Conservation (phyloP, 1,139 yeast species). For the Taphrina betulina region DNA sequence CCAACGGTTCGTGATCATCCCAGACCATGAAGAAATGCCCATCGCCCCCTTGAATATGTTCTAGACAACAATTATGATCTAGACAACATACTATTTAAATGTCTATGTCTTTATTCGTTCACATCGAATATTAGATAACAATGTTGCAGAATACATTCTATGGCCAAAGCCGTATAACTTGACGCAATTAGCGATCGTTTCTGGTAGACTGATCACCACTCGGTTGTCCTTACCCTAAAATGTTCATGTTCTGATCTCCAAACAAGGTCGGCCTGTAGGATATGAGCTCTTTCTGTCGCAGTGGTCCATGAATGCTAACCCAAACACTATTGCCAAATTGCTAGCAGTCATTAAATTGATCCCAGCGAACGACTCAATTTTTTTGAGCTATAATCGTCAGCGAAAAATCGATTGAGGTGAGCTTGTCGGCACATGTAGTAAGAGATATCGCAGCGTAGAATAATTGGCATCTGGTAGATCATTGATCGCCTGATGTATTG, state of each 20-base stretch:
- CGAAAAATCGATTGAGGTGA: background rate
- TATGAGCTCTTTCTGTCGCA: too few relatives aligned
- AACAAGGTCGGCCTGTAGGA: constrained; percentile 2
- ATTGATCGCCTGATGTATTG: constrained; percentile 81
- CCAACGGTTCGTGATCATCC: background rate
- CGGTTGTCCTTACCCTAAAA: background rate
- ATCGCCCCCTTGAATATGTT: too few relatives aligned
- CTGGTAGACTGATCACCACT: too few relatives aligned
- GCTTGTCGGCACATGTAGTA: constrained; percentile 77
- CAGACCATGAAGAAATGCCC: background rate
- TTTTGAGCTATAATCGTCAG: background rate
- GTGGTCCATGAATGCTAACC: constrained; percentile 46
- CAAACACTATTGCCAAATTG: constrained; percentile 87
- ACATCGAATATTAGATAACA: constrained; percentile 12
- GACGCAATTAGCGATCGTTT: background rate
- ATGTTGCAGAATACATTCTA: constrained; percentile 7
- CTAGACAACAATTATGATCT: too few relatives aligned
- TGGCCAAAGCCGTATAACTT: background rate
- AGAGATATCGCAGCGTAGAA: constrained; percentile 78
- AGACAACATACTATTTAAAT: too few relatives aligned
- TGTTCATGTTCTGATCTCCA: background rate
- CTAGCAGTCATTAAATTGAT: constrained; percentile 76
- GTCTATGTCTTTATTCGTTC: background rate
- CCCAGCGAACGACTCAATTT: constrained; percentile 61
- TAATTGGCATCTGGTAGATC: constrained; percentile 92